Evolutionary conservation across 2,329 filamentous ascomycete genomes (phyloP), one percentile per base, ranked within the genome.

Genomic region (Pestalotiopsis sp.): DNA sequence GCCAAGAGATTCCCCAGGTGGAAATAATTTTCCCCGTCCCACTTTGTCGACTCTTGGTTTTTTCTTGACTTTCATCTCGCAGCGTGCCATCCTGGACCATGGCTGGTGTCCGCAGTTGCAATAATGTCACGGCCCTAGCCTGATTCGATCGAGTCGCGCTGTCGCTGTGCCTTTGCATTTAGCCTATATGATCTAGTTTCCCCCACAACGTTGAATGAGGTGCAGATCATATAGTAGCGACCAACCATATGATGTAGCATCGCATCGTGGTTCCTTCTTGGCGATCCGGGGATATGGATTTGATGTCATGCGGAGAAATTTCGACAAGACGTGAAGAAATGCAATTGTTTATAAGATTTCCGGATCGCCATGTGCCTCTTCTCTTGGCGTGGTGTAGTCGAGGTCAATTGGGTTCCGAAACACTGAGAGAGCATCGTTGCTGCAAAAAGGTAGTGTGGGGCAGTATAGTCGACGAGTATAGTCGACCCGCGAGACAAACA

Each of bases 401-500:
- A 52, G 45, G 45, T 52, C 45, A 52, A 52, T 52, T n/a, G 45
- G 45, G 20, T 52, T n/a, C 45, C 17, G 45, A 52, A 52, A 52
- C 17, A 36, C 6, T n/a, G 7, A 59, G 4, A 58, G 52, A 58
- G n/a, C n/a, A 11, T n/a, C 27, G 13, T 6, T 58, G 57, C 57
- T 36, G 25, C 6, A n/a, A 36, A 9, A 9, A 36, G 31, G 31
- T 36, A 27, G 20, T 27, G 23, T 36, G 57, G 57, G 23, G 45
- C 45, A 62, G n/a, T 39, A 62, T 58, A 25, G 63, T 38, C 27
- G 49, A 56, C 25, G 20, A 31, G 63, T 58, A 66, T 31, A 36
- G 27, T 13, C 31, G 13, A 14, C 13, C 13, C 20, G 12, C 41
- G n/a, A 52, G 45, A n/a, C 45, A 23, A 52, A 45, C 2, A 41